Conservation (phyloP, 2,329 filamentous ascomycete species). For the Colletotrichum siamense region DNA sequence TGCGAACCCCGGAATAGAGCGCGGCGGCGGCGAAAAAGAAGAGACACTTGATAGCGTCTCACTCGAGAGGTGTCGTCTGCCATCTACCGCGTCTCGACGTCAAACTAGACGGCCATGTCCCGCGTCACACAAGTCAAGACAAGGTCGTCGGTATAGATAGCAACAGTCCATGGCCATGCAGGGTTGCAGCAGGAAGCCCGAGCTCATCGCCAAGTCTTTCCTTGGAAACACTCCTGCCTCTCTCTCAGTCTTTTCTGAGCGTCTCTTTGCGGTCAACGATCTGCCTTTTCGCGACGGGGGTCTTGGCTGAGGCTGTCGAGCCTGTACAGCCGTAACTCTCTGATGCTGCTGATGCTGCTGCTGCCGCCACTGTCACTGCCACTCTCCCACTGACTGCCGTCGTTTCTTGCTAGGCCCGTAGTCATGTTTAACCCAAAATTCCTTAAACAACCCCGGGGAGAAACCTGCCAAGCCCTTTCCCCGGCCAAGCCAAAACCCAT, state of each 20-base stretch:
- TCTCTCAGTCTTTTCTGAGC: neutral
- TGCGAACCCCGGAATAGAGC: constrained; percentile 6
- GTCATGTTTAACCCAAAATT: constrained; percentile 1
- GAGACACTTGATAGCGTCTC: neutral
- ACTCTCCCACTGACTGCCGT: neutral
- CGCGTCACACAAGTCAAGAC: neutral
- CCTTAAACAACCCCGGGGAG: neutral
- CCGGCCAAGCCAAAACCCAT: constrained; percentile 10
- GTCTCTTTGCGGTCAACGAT: neutral
- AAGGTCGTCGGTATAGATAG: neutral
- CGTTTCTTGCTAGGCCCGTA: neutral
- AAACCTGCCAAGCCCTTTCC: constrained; percentile 10
- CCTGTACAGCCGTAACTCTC: neutral
- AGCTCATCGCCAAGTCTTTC: constrained; percentile 12
- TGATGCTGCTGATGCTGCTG: neutral
- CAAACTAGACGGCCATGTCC: neutral
- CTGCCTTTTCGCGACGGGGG: constrained; percentile 9
- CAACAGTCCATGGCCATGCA: neutral
- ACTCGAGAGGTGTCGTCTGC: neutral
- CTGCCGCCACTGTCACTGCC: neutral
- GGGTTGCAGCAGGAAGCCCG: neutral
- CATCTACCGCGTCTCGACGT: neutral
- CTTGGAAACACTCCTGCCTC: constrained; percentile 9
- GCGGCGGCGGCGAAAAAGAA: neutral
- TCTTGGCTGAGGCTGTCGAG: constrained; percentile 1